Conservation (phyloP, 805 yeast species). For the Candida ulmi region DNA sequence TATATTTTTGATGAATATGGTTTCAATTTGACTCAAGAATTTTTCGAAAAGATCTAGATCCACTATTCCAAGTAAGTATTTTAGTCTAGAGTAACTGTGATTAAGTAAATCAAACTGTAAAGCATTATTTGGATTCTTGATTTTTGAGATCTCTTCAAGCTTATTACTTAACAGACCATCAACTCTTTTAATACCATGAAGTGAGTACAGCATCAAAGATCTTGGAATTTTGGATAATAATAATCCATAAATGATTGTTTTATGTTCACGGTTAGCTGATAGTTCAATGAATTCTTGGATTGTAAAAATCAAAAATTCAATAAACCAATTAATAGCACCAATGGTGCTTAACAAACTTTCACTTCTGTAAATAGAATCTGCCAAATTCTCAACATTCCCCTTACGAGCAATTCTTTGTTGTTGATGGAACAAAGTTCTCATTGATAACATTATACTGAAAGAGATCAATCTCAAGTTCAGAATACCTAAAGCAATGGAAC, state of each 20-base stretch:
- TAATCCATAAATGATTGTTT: slow-evolving; percentile 49
- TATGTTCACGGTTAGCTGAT: slow-evolving; percentile 11
- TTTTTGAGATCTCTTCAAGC: slow-evolving; percentile 14
- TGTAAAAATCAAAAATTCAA: slow-evolving; percentile 67
- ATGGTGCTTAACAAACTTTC: slow-evolving; percentile 57
- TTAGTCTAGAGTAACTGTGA: slow-evolving; percentile 36
- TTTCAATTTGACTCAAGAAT: slow-evolving; percentile 53
- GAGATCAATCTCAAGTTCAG: slow-evolving; percentile 67
- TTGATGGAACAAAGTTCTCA: slow-evolving; percentile 58
- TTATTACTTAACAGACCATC: slow-evolving; percentile 19
- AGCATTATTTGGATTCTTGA: slow-evolving; percentile 24
- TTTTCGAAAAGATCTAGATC: slow-evolving; percentile 51
- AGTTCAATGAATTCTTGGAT: slow-evolving; percentile 67
- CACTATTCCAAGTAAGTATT: slow-evolving; percentile 27
- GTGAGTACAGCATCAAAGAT: slow-evolving; percentile 57
- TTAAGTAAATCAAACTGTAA: slow-evolving; percentile 50
- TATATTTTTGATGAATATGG: slow-evolving; percentile 13
- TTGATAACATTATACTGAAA: slow-evolving; percentile 59
- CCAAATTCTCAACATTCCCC: slow-evolving; percentile 30
- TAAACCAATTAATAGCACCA: slow-evolving; percentile 85
- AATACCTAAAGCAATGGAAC: slow-evolving; percentile 40
- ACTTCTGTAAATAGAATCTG: slow-evolving; percentile 52
- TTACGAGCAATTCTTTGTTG: slow-evolving; percentile 54
- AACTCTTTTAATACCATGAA: slow-evolving; percentile 60
- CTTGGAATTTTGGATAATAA: slow-evolving; percentile 67